phyloP scores from a whole-genome alignment of 228 moss, liverwort and hornwort species.

The Sphagnum fallax region DNA sequence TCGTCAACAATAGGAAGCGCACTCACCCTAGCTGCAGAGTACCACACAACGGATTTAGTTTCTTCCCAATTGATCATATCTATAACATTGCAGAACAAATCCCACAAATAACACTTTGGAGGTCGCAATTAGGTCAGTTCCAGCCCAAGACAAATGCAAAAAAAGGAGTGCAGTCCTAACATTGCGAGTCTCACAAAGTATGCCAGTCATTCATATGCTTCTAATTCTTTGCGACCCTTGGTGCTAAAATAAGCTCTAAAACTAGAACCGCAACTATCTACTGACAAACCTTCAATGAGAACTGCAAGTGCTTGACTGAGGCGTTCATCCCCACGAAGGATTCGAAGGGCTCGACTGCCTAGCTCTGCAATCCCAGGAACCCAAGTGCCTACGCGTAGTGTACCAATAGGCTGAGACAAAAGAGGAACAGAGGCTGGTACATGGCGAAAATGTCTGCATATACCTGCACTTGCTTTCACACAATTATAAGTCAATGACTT shows the following conservation, averaged over 20 bases:
- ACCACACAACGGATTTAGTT: not conserved
- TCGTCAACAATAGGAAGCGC: constrained; percentile 94
- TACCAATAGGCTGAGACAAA: constrained; percentile 57
- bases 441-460: constrained; percentile 63
- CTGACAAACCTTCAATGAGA: constrained; percentile 39
- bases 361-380: constrained; percentile 45
- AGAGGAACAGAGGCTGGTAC: constrained; percentile 60
- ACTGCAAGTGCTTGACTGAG: constrained; percentile 53
- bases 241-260: not conserved
- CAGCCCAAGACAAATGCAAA: no score
- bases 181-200: no score
- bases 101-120: no score
- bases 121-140: no score
- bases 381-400: constrained; percentile 51
- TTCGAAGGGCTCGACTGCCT: constrained; percentile 47
- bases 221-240: not conserved
- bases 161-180: no score
- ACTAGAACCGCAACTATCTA: not conserved
- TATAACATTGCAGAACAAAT: no score
- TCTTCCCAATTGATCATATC: not conserved
- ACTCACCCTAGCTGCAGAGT: constrained; percentile 83
- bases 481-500: no score
- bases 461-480: constrained; percentile 20
- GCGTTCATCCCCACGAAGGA: constrained; percentile 38
- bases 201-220: no score